Base-by-base conservation (phyloP, 108 stramenopile genomes). In the Discostella stelligeroides region DNA sequence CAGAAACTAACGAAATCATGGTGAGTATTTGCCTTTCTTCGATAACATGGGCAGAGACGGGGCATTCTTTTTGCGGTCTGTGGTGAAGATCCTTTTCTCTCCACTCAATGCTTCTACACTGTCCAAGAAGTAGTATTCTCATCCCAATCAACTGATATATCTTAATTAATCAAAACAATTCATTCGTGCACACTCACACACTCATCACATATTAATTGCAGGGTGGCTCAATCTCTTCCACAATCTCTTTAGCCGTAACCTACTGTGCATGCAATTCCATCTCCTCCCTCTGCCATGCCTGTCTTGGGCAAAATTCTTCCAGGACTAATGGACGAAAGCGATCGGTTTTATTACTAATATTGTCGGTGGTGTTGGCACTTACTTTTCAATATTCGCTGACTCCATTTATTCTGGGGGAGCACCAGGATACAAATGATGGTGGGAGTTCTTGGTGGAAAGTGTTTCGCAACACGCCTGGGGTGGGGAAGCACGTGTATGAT, bases 281-380 rank as follows among this genome's bases (percentile, higher is more conserved):
- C 7, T 75, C 84, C 11, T 86, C 81, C 24, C 45, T 91, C 4
- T 89, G 89, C 70, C 73, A 88, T 39, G 75, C 88, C 23, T 94
- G 92, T 56, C 82, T 91, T 17, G 89, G 90, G 4, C 72, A 70
- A 60, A 81, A 84, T 0, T 57, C 66, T 1, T 37, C 72, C 11
- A 84, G 81, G 38, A 89, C 88, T 12, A 87, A 83, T 23, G 89
- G 96, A 18, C 87, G 95, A 1, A 88, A 90, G 45, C 88, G 91
- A 14, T 87, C 88, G 12, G 95, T 90, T 1, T 79, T 90, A 18
- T 54, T 96, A 20, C 72, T 96, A 40, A 54, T 68, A 13, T 25
- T 88, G 14, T 66, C 90, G 3, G 85, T 91, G 17, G 58, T 79
- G 11, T 34, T 90, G 20, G 70, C 91, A 12, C 66, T 96, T 0